A percentile compares a stretch with the other conserved stretches of the same genome.
Evolutionary conservation across 2,329 filamentous ascomycete genomes (phyloP).

Genomic region (Rugonectria rugulosa): DNA sequence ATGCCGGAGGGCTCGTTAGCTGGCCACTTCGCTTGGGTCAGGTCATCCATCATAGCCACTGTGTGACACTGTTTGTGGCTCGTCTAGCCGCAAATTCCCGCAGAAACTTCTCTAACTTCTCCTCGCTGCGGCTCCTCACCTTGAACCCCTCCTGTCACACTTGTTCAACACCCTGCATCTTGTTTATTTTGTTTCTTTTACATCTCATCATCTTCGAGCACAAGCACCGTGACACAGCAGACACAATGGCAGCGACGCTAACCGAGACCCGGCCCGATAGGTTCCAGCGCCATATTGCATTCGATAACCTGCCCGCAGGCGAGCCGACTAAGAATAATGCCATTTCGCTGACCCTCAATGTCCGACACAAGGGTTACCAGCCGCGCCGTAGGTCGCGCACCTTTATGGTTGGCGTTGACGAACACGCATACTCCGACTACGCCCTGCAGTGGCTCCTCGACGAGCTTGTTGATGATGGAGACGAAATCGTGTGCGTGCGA

Average conservation of each 20-base stretch:
- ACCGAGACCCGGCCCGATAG: conserved; percentile 54
- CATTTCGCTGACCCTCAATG: conserved; percentile 79
- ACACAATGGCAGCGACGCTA: conserved; percentile 52
- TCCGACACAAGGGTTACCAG: conserved; percentile 86
- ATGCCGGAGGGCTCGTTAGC: conserved; percentile 32
- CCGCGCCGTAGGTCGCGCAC: conserved; percentile 82
- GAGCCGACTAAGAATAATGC: conserved; percentile 67
- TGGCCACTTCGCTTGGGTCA: conserved; percentile 37
- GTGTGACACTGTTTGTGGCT: conserved; percentile 16
- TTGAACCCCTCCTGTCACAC: conserved; percentile 1
- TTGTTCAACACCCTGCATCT: conserved; percentile 9
- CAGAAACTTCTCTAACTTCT: conserved; percentile 26
- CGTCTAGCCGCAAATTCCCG: conserved; percentile 38
- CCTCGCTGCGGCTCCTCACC: conserved; percentile 19
- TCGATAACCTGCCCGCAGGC: conserved; percentile 66
- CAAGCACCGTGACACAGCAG: conserved; percentile 22
- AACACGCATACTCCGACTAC: conserved; percentile 91
- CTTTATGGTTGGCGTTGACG: conserved; percentile 90
- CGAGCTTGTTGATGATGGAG: conserved; percentile 90
- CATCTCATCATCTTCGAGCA: conserved; percentile 8
- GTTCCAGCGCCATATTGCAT: conserved; percentile 66
- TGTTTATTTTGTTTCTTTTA: conserved; percentile 17
- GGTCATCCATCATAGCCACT: conserved; percentile 39
- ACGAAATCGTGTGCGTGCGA: conserved; percentile 89
- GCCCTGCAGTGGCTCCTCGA: conserved; percentile 92